phyloP scores from a whole-genome alignment of 768 basidiomycete species.

The Suillus weaverae region DNA sequence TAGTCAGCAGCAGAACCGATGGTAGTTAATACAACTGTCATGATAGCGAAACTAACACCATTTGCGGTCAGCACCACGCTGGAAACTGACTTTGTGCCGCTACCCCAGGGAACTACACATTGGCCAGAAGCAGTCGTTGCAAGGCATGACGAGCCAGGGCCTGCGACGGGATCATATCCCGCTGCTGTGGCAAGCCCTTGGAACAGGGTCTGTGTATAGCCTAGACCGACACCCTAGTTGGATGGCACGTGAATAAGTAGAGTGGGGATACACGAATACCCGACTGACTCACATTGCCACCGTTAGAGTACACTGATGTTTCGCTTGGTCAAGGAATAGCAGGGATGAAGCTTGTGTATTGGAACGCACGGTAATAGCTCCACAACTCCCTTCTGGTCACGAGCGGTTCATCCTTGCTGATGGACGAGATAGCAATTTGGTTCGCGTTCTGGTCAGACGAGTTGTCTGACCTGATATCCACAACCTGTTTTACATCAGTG shows the following conservation, averaged over 20 bases:
- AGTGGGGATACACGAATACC: background rate
- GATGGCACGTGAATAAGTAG: background rate
- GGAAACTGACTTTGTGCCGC: slow-evolving; percentile 70
- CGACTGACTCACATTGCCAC: slow-evolving; percentile 57
- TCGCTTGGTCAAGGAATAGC: background rate
- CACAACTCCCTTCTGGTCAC: slow-evolving; percentile 76
- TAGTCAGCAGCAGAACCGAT: slow-evolving; percentile 49
- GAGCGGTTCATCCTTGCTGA: slow-evolving; percentile 57
- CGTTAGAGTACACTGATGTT: slow-evolving; percentile 72
- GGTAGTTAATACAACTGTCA: slow-evolving; percentile 81
- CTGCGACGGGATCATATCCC: slow-evolving; percentile 70
- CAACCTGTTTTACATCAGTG: slow-evolving; percentile 12
- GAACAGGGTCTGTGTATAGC: slow-evolving; percentile 73
- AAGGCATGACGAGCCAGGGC: slow-evolving; percentile 69
- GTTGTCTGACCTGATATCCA: slow-evolving; percentile 11
- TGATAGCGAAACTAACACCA: slow-evolving; percentile 73
- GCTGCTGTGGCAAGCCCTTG: slow-evolving; percentile 70
- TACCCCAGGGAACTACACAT: slow-evolving; percentile 78
- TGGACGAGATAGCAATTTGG: slow-evolving; percentile 39
- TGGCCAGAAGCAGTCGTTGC: slow-evolving; percentile 59
- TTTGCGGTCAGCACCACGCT: slow-evolving; percentile 78
- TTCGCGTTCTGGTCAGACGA: slow-evolving; percentile 6
- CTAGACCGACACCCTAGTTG: slow-evolving; percentile 62
- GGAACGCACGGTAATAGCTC: slow-evolving; percentile 70
- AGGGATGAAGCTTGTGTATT: background rate